Evolutionary conservation across 2,329 filamentous ascomycete species (phyloP).

Genomic region (Chaetomium sp.): DNA sequence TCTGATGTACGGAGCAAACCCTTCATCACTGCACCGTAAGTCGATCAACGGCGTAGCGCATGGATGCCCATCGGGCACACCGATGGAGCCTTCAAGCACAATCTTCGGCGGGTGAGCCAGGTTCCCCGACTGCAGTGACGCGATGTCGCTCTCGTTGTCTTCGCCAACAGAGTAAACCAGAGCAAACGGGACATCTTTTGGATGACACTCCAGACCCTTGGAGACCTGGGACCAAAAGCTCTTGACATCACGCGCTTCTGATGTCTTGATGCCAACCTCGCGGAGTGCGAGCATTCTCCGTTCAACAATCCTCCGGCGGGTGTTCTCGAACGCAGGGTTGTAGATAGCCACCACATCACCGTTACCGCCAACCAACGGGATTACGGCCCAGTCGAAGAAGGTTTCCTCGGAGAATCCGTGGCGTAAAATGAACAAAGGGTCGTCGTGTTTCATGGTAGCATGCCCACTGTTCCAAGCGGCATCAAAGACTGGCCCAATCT

Average conservation of each 20-base stretch:
- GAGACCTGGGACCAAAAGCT: conserved; percentile 68
- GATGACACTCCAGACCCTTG: conserved; percentile 64
- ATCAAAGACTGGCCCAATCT: conserved; percentile 61
- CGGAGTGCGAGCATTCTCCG: conserved; percentile 71
- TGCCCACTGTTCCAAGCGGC: conserved; percentile 64
- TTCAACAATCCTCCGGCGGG: conserved; percentile 69
- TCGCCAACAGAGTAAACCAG: conserved; percentile 70
- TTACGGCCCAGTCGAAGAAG: conserved; percentile 77
- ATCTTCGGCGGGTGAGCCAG: conserved; percentile 56
- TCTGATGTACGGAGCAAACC: conserved; percentile 69
- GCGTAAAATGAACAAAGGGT: conserved; percentile 65
- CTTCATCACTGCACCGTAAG: conserved; percentile 60
- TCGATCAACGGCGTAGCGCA: conserved; percentile 59
- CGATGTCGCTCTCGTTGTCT: conserved; percentile 63
- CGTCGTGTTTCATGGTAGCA: conserved; percentile 79
- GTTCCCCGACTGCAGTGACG: conserved; percentile 64
- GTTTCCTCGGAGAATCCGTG: conserved; percentile 69
- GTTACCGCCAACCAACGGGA: conserved; percentile 68
- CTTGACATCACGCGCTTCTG: conserved; percentile 63
- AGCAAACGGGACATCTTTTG: conserved; percentile 68
- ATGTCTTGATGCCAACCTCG: conserved; percentile 70
- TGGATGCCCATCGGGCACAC: conserved; percentile 58
- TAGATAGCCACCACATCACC: conserved; percentile 70
- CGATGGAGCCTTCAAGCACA: conserved; percentile 64
- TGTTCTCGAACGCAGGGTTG: conserved; percentile 78